Percentiles rank a stretch among this genome's conserved stretches.
These are phyloP conservation scores for Hippophae tibetana DNA, from an alignment of 306 rosid genomes.

Conservation along the genomic window DNA sequence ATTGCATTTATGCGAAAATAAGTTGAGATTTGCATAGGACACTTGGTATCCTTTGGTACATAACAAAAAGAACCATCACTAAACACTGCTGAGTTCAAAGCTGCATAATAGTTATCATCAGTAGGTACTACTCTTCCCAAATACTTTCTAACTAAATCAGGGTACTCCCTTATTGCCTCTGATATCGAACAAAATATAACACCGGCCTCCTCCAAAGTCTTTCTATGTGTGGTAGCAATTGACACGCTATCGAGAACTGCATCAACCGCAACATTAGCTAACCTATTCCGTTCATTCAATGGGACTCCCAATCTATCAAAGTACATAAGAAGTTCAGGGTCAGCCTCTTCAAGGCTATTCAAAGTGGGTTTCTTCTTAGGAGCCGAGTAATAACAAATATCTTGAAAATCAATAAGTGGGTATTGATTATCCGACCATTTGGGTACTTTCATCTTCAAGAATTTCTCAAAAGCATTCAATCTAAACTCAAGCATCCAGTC, in stretches of 20 bases:
- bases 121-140: conserved; percentile 73
- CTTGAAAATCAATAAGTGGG: conserved; percentile 52
- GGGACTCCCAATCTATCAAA: conserved; percentile 77
- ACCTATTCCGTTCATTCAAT: conserved; percentile 57
- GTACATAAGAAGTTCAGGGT: conserved; percentile 68
- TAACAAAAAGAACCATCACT: conserved; percentile 88
- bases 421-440: conserved; percentile 72
- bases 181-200: conserved; percentile 84
- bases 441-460: conserved; percentile 59
- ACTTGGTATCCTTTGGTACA: conserved; percentile 61
- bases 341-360: conserved; percentile 65
- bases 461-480: conserved; percentile 57
- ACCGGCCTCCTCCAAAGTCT: conserved; percentile 64
- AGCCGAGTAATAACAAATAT: conserved; percentile 69
- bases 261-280: conserved; percentile 82
- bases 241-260: conserved; percentile 86
- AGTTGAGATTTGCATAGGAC: conserved; percentile 90
- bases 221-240: conserved; percentile 79
- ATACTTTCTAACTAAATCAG: conserved; percentile 56
- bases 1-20: conserved; percentile 74
- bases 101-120: conserved; percentile 77
- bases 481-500: conserved; percentile 86
- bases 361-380: conserved; percentile 63
- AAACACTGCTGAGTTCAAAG: conserved; percentile 76
- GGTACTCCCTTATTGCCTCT: conserved; percentile 75